Conservation (phyloP, 2,329 filamentous ascomycete genomes). For the Dactylellina parvicollis region DNA sequence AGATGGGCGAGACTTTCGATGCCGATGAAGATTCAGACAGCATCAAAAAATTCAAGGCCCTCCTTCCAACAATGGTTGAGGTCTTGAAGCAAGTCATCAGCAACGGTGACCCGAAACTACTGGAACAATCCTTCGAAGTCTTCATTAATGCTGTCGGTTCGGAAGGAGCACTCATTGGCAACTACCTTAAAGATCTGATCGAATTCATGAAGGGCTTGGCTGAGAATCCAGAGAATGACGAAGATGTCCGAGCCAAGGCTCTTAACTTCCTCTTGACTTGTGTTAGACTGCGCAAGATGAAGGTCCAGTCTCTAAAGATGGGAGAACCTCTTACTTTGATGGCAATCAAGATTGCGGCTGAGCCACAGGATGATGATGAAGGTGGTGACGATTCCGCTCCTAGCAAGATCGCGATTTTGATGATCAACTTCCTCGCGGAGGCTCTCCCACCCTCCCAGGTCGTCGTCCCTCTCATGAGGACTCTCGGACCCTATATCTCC, state of each 20-base stretch:
- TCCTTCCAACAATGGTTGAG: conserved; percentile 86
- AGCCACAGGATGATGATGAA: conserved; percentile 76
- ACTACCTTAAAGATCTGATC: conserved; percentile 88
- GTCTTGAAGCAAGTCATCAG: conserved; percentile 87
- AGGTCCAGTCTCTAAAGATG: conserved; percentile 89
- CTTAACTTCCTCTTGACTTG: conserved; percentile 93
- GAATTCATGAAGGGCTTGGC: conserved; percentile 93
- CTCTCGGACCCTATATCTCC: conserved; percentile 82
- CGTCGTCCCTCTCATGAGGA: conserved; percentile 87
- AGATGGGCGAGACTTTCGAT: conserved; percentile 86
- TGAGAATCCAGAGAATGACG: conserved; percentile 77
- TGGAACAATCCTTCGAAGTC: conserved; percentile 91
- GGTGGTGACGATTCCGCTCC: conserved; percentile 89
- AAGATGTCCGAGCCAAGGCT: conserved; percentile 88
- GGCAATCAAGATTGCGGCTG: conserved; percentile 86
- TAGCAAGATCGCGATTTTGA: conserved; percentile 81
- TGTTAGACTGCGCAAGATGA: conserved; percentile 91
- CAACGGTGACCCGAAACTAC: conserved; percentile 82
- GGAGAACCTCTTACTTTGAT: conserved; percentile 87
- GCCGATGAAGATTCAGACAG: conserved; percentile 82
- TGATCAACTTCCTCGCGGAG: conserved; percentile 88
- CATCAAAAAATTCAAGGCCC: conserved; percentile 77
- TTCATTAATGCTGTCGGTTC: conserved; percentile 95
- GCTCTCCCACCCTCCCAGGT: conserved; percentile 93
- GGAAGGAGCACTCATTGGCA: conserved; percentile 82